Evolutionary conservation across 495 filamentous ascomycete genomes (phyloP), one percentile per base, ranked within the genome.

Genomic region (Talaromyces stipitatus): DNA sequence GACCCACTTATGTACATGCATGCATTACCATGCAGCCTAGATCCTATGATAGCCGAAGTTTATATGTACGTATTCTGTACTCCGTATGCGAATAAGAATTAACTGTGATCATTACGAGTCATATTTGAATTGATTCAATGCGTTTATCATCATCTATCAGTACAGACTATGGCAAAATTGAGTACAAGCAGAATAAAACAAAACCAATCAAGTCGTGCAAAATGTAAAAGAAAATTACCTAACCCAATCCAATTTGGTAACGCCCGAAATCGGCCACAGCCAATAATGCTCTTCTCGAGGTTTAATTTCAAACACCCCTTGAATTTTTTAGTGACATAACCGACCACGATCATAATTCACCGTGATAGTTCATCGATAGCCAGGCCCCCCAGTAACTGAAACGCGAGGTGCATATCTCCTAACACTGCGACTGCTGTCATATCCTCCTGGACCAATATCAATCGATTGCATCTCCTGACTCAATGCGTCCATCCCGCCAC

Each of bases 401-500:
- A 52, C 48, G 18, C 56, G 26, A 27, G 66, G 64, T 3, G 62
- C 61, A 50, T 65, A 69, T 51, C 56, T 63, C 29, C 62, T 54
- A 26, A 65, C 60, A 23, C 55, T 61, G 9, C 73, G 64, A 18
- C 63, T 61, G 27, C 61, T 62, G 50, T 63, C 73, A 52, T 69
- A 71, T 4, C 64, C 68, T 3, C 66, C 69, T 29, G 71, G 69
- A 7, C 90, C 90, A 58, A 96, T 87, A 70, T 96, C 89, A 60
- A 96, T 95, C 27, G 77, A 82, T 58, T 81, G 83, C 69, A 96
- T 78, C 70, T 96, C 91, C 56, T 90, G 81, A 65, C 89, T 87
- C 55, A 96, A 70, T 8, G 88, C 83, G 67, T 70, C 78, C 76
- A 77, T 83, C 66, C 75, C 72, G 46, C 69, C 72, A 38, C 71